Evolutionary conservation across 371 early-diverging fungal species (phyloP).

Genomic region (Rhizopus arrhizus): DNA sequence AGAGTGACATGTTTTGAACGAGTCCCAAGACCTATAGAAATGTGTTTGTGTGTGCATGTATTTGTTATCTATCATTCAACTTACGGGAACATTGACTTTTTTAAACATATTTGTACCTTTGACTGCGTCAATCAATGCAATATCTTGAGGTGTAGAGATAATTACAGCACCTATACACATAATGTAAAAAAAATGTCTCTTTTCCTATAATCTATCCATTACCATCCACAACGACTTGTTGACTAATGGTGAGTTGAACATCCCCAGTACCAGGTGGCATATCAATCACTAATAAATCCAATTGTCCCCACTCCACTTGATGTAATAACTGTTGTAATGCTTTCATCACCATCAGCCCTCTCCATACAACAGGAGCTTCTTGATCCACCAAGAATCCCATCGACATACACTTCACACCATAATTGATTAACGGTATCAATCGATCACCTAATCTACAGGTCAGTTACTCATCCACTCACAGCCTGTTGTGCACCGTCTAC

Average conservation of each 20-base stretch:
- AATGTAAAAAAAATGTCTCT: not conserved
- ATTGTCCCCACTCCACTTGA: constrained; percentile 79
- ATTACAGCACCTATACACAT: constrained; percentile 70
- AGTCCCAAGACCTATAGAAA: constrained; percentile 77
- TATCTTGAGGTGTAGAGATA: constrained; percentile 90
- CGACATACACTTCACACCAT: constrained; percentile 89
- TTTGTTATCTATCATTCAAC: constrained; percentile 23
- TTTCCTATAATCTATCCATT: not conserved
- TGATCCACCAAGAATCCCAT: constrained; percentile 87
- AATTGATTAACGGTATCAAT: constrained; percentile 74
- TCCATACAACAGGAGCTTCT: constrained; percentile 85
- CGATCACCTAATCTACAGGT: constrained; percentile 42
- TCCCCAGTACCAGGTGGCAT: constrained; percentile 96
- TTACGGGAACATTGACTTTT: constrained; percentile 82
- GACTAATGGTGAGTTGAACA: constrained; percentile 82
- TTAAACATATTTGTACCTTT: constrained; percentile 85
- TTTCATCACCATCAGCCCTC: constrained; percentile 95
- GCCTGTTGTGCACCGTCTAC: constrained; percentile 19
- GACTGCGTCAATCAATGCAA: constrained; percentile 81
- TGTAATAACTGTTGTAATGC: constrained; percentile 85
- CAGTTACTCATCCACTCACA: not conserved
- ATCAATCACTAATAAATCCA: constrained; percentile 85
- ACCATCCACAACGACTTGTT: constrained; percentile 79
- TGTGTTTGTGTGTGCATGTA: not conserved
- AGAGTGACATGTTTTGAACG: constrained; percentile 88